These are phyloP conservation scores for Pichia sp. DNA, from an alignment of 1,139 yeast species.

Conservation along the genomic window DNA sequence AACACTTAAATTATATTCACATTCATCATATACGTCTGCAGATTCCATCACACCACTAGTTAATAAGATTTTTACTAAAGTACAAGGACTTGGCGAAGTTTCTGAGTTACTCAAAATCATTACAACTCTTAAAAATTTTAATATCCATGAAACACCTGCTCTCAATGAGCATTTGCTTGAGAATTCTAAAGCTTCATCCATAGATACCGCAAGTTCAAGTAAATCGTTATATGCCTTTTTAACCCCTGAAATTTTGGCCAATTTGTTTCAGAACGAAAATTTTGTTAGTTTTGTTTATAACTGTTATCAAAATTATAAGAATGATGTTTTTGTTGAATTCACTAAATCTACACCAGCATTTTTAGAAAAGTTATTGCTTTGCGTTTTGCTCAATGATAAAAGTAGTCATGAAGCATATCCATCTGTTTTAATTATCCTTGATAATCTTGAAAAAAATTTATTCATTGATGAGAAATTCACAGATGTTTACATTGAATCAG, in stretches of 20 bases:
- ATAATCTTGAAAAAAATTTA: slow-evolving; percentile 18
- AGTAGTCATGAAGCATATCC: background rate
- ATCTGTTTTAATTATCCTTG: slow-evolving; percentile 8
- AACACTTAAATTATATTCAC: slow-evolving; percentile 23
- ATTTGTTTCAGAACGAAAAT: slow-evolving; percentile 25
- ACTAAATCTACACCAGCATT: slow-evolving; percentile 17
- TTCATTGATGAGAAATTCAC: slow-evolving; percentile 12
- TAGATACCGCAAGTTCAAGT: slow-evolving; percentile 7
- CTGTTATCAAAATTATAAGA: slow-evolving; percentile 26
- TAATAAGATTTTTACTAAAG: slow-evolving; percentile 33
- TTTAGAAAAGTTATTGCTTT: slow-evolving; percentile 11
- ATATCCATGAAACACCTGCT: slow-evolving; percentile 26
- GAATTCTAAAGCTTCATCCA: slow-evolving; percentile 22
- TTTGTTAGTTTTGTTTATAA: slow-evolving; percentile 25
- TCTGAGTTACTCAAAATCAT: slow-evolving; percentile 8
- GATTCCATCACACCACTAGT: slow-evolving; percentile 20
- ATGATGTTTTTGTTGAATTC: slow-evolving; percentile 20
- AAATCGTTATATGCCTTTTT: slow-evolving; percentile 29
- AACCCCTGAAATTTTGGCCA: slow-evolving; percentile 29
- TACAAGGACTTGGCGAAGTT: slow-evolving; percentile 13
- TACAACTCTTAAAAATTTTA: slow-evolving; percentile 15
- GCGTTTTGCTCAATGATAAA: slow-evolving; percentile 1
- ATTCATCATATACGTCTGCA: slow-evolving; percentile 11
- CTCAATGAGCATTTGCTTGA: slow-evolving; percentile 28
- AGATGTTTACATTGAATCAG: background rate